A percentile compares a stretch with the other conserved stretches of the same genome.
phyloP scores from a whole-genome alignment of 345 rosid species.

The Stellera chamaejasme region DNA sequence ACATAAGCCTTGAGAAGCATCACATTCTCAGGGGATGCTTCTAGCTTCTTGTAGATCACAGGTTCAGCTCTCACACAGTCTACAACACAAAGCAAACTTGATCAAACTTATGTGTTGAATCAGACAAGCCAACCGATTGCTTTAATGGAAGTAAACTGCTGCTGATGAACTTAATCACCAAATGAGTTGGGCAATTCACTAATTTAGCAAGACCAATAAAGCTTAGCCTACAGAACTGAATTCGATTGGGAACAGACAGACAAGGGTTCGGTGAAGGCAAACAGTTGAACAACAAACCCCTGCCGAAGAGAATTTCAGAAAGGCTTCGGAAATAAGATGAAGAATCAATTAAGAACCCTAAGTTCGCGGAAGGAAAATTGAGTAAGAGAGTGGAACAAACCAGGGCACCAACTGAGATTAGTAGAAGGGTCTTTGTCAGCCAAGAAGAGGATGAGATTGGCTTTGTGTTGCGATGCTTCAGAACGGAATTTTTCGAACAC shows the following conservation, averaged over 20 bases:
- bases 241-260: background rate
- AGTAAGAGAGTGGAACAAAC: constrained; percentile 13
- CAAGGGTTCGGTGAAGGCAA: background rate
- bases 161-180: too few relatives aligned
- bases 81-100: constrained; percentile 12
- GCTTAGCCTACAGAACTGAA: too few relatives aligned
- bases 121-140: too few relatives aligned
- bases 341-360: too few relatives aligned
- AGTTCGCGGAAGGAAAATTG: background rate
- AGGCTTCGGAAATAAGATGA: background rate
- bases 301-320: background rate
- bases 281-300: background rate
- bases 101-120: too few relatives aligned
- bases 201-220: too few relatives aligned
- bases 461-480: constrained; percentile 43
- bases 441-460: constrained; percentile 69
- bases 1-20: constrained; percentile 63
- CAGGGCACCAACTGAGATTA: constrained; percentile 80
- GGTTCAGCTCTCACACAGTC: constrained; percentile 97
- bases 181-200: too few relatives aligned
- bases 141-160: too few relatives aligned
- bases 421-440: constrained; percentile 84
- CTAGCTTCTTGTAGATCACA: constrained; percentile 62
- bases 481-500: constrained; percentile 44
- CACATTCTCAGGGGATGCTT: constrained; percentile 46